Evolutionary conservation across 495 filamentous ascomycete genomes (phyloP), one percentile per base, ranked within the genome.

Genomic region (Podospora anserina): DNA sequence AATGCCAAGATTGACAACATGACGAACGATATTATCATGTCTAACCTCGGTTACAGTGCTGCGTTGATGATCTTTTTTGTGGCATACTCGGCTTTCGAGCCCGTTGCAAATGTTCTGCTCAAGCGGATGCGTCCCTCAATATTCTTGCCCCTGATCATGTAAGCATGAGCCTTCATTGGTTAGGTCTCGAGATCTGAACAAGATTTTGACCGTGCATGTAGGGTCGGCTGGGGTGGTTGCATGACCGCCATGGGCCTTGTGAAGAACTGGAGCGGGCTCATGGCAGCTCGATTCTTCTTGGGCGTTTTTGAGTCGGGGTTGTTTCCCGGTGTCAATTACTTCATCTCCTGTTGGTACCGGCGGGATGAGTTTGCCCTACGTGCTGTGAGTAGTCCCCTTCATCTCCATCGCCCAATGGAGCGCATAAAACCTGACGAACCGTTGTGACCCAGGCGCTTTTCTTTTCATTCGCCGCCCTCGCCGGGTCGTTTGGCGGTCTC

Each of bases 191-290:
- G 7, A 5, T 7, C 30, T 32, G 4, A 32, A 0, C 30, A 32
- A 5, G 30, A 49, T 49, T 13, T 49, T 49, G 13, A 49, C 39
- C 39, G 15, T 16, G 39, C 64, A 32, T 69, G 57, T 66, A 83
- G 81, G 77, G 69, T 83, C 3, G 74, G 84, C 5, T 88, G 91
- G 90, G 94, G 94, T 5, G 85, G 91, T 64, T 86, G 85, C 66
- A 97, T 96, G 89, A 87, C 88, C 4, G 87, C 82, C n/a, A 96
- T 96, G 91, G 94, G 94, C 0, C 84, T 97, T 19, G 87, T 91
- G 0, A 81, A 88, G 20, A 93, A 92, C 70, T 96, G 88, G 78
- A 79, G 84, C 1, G 93, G 92, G 2, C 85, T 97, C 61, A 88
- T 94, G 86, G 88, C 91, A 44, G 90, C 91, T 1, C 86, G 93